phyloP scores from a whole-genome alignment of 805 yeast species.

The Zygosaccharomyces kombuchaensis region DNA sequence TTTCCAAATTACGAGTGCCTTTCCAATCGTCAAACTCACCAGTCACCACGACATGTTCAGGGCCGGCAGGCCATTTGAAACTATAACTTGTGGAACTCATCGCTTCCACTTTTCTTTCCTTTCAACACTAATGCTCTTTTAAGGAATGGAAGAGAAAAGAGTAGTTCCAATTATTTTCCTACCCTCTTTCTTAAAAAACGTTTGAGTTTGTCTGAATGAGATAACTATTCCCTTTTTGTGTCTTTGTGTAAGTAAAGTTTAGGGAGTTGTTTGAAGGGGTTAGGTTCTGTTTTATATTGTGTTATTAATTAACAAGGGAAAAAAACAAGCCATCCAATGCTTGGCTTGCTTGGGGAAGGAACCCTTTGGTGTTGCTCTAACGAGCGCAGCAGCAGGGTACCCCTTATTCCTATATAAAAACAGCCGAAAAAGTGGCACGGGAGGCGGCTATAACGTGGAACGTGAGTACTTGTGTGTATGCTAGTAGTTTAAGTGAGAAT shows the following conservation, averaged over 20 bases:
- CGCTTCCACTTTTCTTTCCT: background rate
- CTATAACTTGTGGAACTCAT: slow-evolving; percentile 21
- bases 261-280: background rate
- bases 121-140: background rate
- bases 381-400: background rate
- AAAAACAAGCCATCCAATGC: background rate
- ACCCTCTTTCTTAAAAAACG: background rate
- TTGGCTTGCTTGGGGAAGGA: background rate
- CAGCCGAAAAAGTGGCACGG: no score
- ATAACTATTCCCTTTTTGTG: background rate
- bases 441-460: background rate
- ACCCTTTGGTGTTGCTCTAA: background rate
- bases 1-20: slow-evolving; percentile 54
- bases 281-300: background rate
- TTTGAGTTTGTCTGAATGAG: background rate
- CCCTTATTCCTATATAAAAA: background rate
- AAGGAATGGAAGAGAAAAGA: background rate
- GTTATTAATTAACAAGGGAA: background rate
- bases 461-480: no score
- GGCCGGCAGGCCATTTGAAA: slow-evolving; percentile 47
- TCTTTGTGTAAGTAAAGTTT: background rate
- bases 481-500: no score
- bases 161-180: background rate
- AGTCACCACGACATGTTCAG: slow-evolving; percentile 55
- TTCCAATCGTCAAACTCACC: slow-evolving; percentile 71